Evolutionary conservation across 306 rosid genomes (phyloP), one percentile per base, ranked within the genome.

Genomic region (Styphnolobium japonicum): DNA sequence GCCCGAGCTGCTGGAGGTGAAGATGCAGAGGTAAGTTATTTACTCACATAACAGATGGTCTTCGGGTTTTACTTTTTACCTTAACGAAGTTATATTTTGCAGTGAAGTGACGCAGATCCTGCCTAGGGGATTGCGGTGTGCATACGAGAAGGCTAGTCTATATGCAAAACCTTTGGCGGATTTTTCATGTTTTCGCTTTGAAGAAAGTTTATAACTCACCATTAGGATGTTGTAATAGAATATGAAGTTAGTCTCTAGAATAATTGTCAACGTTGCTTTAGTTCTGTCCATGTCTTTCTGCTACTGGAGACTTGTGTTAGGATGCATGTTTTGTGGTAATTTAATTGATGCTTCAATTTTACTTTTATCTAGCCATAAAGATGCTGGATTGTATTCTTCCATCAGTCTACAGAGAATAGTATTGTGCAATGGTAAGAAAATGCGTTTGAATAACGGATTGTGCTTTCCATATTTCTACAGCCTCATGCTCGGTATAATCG

Each of bases 1-100:
- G 77, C 85, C 10, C 79, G 80, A 78, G 81, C 83, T 21, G 56
- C 49, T 25, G 87, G 75, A 68, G 90, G 83, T 71, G 82, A 83
- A 56, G 84, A 80, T 25, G 91, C 87, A 65, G 87, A 90, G 90
- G 91, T 89, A 70, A 58, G 72, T 67, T 73, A 56, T 74, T 56
- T 67, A 33, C 66, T 19, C 31, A 21, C 58, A 22, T 77, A 66
- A 58, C 68, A 4, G 56, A 40, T 72, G 15, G 63, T 40, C 21
- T 55, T 67, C 37, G 61, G 42, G n/a, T 55, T 75, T 52, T 73
- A 43, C 67, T 18, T 43, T 57, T 25, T 14, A 52, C 22, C 60
- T 21, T n/a, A 62, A 56, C 61, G 7, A 48, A 22, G 64, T 56
- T 72, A 31, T 72, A 18, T 29, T 61, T 80, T 77, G 78, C 89